Evolutionary conservation across 2,329 filamentous ascomycete genomes (phyloP).

Genomic region (Cytospora leucostoma): DNA sequence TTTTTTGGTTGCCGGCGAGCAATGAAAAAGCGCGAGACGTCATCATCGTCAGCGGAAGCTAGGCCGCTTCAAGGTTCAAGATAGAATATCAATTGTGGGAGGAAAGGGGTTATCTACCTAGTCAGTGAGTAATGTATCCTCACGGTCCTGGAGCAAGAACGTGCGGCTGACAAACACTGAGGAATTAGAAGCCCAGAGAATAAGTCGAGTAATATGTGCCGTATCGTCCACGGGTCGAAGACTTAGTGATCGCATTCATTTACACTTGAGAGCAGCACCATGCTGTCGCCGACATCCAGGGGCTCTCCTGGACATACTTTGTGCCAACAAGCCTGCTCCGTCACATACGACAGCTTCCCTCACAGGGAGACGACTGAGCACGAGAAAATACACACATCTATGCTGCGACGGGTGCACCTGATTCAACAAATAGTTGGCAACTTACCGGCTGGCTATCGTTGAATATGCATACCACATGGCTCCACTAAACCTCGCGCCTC

Average conservation of each 20-base stretch:
- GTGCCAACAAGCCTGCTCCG: neutral
- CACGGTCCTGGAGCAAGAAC: neutral
- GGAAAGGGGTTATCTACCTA: slow-evolving; percentile 25
- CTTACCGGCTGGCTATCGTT: neutral
- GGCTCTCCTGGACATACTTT: neutral
- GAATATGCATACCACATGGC: neutral
- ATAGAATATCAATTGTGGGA: slow-evolving; percentile 23
- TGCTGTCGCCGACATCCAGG: neutral
- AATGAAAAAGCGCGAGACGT: neutral
- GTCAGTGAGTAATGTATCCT: slow-evolving; percentile 19
- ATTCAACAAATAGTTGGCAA: neutral
- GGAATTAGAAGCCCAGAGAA: neutral
- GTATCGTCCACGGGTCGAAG: neutral
- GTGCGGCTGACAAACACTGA: slow-evolving; percentile 4
- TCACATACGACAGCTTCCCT: neutral
- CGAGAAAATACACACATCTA: neutral
- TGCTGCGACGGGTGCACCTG: neutral
- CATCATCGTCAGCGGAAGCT: neutral
- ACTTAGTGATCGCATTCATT: neutral
- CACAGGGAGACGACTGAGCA: neutral
- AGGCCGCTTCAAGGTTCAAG: slow-evolving; percentile 11
- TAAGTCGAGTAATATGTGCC: neutral
- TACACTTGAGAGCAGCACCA: neutral
- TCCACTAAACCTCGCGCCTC: neutral
- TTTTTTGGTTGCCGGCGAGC: neutral